Percentiles rank a stretch among this genome's conserved stretches.
phyloP scores from a whole-genome alignment of 176 grass and related monocot species.

The Melocanna baccifera region DNA sequence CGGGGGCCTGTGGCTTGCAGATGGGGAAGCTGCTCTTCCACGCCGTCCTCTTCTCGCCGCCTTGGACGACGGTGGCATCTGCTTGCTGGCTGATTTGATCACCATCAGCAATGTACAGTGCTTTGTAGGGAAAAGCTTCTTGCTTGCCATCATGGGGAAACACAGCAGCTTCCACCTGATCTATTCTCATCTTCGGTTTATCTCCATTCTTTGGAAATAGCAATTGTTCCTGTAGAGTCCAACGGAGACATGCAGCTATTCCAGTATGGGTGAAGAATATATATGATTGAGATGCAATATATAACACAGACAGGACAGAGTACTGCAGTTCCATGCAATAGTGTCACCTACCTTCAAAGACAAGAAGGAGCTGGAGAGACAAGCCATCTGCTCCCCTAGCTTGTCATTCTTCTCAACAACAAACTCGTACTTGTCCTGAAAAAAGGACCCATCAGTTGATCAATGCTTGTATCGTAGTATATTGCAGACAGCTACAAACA shows the following conservation, averaged over 20 bases:
- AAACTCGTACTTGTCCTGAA: conserved; percentile 54
- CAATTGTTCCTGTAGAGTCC: conserved; percentile 54
- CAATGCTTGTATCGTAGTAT: not conserved
- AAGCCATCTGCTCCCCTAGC: conserved; percentile 51
- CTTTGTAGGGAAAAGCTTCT: not conserved
- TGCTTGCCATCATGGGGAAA: not conserved
- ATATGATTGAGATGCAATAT: not conserved
- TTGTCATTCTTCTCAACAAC: conserved; percentile 46
- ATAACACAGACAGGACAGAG: not conserved
- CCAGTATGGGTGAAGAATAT: not conserved
- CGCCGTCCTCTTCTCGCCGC: conserved; percentile 17
- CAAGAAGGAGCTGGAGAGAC: conserved; percentile 45
- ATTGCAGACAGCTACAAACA: not conserved
- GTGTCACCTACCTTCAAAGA: conserved; percentile 53
- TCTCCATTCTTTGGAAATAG: conserved; percentile 31
- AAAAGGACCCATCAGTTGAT: not conserved
- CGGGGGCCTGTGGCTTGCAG: conserved; percentile 51
- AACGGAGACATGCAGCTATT: not conserved
- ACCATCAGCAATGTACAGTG: not conserved
- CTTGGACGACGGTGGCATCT: conserved; percentile 18
- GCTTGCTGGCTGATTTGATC: not conserved
- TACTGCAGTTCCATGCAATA: not conserved
- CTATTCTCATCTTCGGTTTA: conserved; percentile 25
- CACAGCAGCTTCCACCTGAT: conserved; percentile 15
- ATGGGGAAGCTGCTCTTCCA: conserved; percentile 66